phyloP scores from a whole-genome alignment of 1,139 yeast genomes.

The Diutina rugosa region DNA sequence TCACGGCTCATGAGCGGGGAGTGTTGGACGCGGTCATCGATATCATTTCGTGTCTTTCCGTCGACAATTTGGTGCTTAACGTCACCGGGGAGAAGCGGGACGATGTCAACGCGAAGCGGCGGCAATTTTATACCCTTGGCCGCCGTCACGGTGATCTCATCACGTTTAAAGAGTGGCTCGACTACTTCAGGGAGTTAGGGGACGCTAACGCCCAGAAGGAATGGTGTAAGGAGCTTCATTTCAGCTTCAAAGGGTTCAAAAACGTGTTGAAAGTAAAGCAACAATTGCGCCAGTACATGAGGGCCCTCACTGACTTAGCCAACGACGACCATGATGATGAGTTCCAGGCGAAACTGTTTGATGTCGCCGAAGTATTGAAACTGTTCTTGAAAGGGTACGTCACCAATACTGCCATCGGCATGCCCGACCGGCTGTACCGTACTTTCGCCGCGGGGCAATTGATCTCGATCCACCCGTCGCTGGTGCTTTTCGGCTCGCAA shows the following conservation, averaged over 20 bases:
- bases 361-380: slow-evolving; percentile 52
- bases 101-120: slow-evolving; percentile 53
- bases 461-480: slow-evolving; percentile 85
- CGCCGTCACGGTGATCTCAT: slow-evolving; percentile 68
- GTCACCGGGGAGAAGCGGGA: slow-evolving; percentile 62
- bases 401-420: slow-evolving; percentile 81
- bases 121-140: slow-evolving; percentile 59
- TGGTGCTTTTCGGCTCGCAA: slow-evolving; percentile 68
- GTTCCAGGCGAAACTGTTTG: slow-evolving; percentile 8
- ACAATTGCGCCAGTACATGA: slow-evolving; percentile 68
- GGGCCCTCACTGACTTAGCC: slow-evolving; percentile 7
- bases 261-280: slow-evolving; percentile 65
- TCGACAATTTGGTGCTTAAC: slow-evolving; percentile 72
- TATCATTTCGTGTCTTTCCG: slow-evolving; percentile 85
- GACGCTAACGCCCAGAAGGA: slow-evolving; percentile 38
- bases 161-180: slow-evolving; percentile 67
- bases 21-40: slow-evolving; percentile 64
- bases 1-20: slow-evolving; percentile 49
- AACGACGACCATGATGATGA: neutral
- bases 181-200: slow-evolving; percentile 38
- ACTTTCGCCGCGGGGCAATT: slow-evolving; percentile 72
- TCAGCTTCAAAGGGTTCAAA: slow-evolving; percentile 69
- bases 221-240: slow-evolving; percentile 75
- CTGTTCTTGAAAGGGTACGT: slow-evolving; percentile 74
- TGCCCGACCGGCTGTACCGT: slow-evolving; percentile 88